Conservation (phyloP, 306 rosid genomes). For the Urtica urens region DNA sequence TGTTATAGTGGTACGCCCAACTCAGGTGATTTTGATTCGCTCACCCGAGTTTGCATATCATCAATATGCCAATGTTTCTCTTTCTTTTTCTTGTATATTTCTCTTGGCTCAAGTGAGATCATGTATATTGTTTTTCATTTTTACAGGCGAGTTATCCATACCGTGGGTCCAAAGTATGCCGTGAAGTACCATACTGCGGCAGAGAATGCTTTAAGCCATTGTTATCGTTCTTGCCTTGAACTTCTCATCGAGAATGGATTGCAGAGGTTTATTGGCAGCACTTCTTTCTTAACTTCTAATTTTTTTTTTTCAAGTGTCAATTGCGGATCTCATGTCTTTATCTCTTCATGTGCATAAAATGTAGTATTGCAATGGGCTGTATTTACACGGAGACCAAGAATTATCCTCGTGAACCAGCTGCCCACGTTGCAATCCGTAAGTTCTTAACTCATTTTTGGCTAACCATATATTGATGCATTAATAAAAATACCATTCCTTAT, state of each 20-base stretch:
- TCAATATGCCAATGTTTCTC: too few relatives aligned
- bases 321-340: constrained; percentile 18
- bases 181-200: constrained; percentile 97
- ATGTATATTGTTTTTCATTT: constrained; percentile 15
- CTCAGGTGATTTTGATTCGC: too few relatives aligned
- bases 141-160: constrained; percentile 83
- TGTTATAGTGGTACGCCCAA: too few relatives aligned
- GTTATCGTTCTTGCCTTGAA: constrained; percentile 96
- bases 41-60: too few relatives aligned
- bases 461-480: too few relatives aligned
- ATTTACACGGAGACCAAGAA: constrained; percentile 85
- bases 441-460: background rate
- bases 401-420: constrained; percentile 99
- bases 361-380: constrained; percentile 94
- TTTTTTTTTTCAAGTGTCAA: constrained; percentile 5
- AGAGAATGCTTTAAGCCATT: constrained; percentile 95
- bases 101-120: too few relatives aligned
- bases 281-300: constrained; percentile 13
- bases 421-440: constrained; percentile 98
- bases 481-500: too few relatives aligned
- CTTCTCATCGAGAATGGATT: constrained; percentile 80
- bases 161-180: constrained; percentile 98
- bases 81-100: background rate
- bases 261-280: constrained; percentile 44
- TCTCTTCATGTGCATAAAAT: constrained; percentile 14